Evolutionary conservation across 441 rosid species (phyloP), one percentile per base, ranked within the genome.

Genomic region (Pelargonium fulgidum): DNA sequence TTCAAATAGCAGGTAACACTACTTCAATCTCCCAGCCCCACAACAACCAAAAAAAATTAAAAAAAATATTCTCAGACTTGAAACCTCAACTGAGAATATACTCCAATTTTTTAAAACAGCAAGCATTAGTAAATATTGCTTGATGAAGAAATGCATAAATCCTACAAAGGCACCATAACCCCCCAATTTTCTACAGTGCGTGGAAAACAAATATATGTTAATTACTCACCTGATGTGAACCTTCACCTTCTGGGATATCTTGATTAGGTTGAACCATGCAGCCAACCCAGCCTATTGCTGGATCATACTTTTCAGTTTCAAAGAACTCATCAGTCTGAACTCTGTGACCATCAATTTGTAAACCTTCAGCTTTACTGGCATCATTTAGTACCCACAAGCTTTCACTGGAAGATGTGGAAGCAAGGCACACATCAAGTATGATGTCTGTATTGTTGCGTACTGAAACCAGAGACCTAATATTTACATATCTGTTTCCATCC

Each of bases 381-480:
- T 79, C 81, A 70, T 68, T 70, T 13, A 64, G 72, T 52, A 66
- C 68, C 75, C 69, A 68, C 63, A 48, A 64, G 26, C 61, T 72
- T 69, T 66, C 76, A 67, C 20, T 47, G 70, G 82, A 76, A 68
- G 83, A 78, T 80, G 81, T 88, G 62, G 89, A 73, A 64, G 80
- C 79, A 73, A 95, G 97, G 76, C 86, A 73, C 74, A 92, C 52
- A 79, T 95, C 96, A 71, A 95, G 85, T 1, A 78, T 39, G 79
- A 87, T 81, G 70, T 84, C 96, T 56, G 98, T 85, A 61, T 36
- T 78, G 81, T 95, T 95, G 70, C 73, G 81, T 72, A 91, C 87
- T 7, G 96, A 86, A 67, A 88, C 96, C 73, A 95, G 86, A 70
- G 99, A 89, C 82, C 98, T 84, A 69, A 95, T 86, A 81, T 84